Conservation (phyloP, 1,139 yeast species). For the Lodderomyces elongisporus region DNA sequence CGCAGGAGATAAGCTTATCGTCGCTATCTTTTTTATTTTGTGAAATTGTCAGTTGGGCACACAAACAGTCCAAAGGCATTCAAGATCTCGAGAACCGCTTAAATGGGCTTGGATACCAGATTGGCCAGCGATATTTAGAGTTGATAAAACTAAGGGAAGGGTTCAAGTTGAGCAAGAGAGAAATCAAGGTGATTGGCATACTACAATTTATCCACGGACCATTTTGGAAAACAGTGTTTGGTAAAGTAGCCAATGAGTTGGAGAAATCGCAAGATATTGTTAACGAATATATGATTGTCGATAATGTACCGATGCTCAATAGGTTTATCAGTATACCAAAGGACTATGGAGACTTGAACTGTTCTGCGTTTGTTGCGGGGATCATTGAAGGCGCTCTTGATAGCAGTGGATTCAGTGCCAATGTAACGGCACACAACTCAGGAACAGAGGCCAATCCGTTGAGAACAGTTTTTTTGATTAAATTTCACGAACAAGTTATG, state of each 20-base stretch:
- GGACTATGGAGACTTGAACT: conserved; percentile 73
- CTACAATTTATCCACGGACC: conserved; percentile 79
- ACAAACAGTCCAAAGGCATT: conserved; percentile 60
- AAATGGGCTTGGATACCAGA: conserved; percentile 71
- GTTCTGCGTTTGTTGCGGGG: conserved; percentile 88
- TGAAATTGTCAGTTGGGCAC: conserved; percentile 67
- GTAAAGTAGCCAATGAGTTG: conserved; percentile 77
- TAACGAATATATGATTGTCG: conserved; percentile 84
- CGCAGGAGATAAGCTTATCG: conserved; percentile 62
- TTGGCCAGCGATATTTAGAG: conserved; percentile 44
- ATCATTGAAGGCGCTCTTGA: conserved; percentile 86
- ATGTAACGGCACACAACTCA: conserved; percentile 84
- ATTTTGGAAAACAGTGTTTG: conserved; percentile 81
- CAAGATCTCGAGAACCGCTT: conserved; percentile 73
- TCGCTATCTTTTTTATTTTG: conserved; percentile 67
- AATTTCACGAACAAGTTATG: conserved; percentile 59
- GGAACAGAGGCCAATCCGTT: conserved; percentile 59
- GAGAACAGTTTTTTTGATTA: conserved; percentile 79
- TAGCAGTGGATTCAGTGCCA: conserved; percentile 72
- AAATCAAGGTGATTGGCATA: conserved; percentile 67
- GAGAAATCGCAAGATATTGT: conserved; percentile 81
- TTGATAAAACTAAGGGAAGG: conserved; percentile 48
- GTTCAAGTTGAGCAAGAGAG: conserved; percentile 62
- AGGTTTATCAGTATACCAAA: conserved; percentile 76
- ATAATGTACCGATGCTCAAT: conserved; percentile 71